phyloP scores from a whole-genome alignment of 345 rosid genomes.

The Tarenaya hassleriana region DNA sequence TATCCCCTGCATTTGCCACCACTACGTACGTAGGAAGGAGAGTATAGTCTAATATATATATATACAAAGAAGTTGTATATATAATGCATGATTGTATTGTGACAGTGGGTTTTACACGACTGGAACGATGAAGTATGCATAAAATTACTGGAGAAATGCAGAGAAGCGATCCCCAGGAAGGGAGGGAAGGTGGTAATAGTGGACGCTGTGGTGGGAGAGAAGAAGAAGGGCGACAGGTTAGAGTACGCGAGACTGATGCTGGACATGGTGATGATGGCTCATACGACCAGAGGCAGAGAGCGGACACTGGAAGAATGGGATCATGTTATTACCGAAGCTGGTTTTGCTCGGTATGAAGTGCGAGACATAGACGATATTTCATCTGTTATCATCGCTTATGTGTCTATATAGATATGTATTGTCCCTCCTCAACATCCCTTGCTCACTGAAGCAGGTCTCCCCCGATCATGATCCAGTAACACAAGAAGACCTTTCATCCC shows the following conservation, averaged over 20 bases:
- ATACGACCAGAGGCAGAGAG: constrained; percentile 54
- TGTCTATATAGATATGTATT: too few species aligned
- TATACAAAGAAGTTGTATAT: constrained; percentile 9
- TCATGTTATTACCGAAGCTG: constrained; percentile 45
- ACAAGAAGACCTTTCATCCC: too few species aligned
- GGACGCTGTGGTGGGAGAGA: constrained; percentile 44
- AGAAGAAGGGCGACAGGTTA: constrained; percentile 29
- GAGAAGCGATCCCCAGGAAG: constrained; percentile 44
- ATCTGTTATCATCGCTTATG: constrained; percentile 48
- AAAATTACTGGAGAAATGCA: constrained; percentile 51
- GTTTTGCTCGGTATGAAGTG: constrained; percentile 39
- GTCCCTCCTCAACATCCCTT: too few species aligned
- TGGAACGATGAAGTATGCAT: constrained; percentile 72
- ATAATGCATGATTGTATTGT: too few species aligned
- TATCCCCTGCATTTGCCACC: too few species aligned
- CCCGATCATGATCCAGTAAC: too few species aligned
- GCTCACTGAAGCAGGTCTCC: too few species aligned
- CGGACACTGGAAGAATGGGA: constrained; percentile 63
- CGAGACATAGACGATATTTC: constrained; percentile 37
- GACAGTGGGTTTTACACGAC: constrained; percentile 58
- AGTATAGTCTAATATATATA: too few species aligned
- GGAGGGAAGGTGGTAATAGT: constrained; percentile 58
- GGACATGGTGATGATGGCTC: constrained; percentile 80
- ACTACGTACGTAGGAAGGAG: too few species aligned
- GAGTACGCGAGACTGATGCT: constrained; percentile 42